Evolutionary conservation across 2,329 filamentous ascomycete genomes (phyloP).

Genomic region (Zarea fungicola): DNA sequence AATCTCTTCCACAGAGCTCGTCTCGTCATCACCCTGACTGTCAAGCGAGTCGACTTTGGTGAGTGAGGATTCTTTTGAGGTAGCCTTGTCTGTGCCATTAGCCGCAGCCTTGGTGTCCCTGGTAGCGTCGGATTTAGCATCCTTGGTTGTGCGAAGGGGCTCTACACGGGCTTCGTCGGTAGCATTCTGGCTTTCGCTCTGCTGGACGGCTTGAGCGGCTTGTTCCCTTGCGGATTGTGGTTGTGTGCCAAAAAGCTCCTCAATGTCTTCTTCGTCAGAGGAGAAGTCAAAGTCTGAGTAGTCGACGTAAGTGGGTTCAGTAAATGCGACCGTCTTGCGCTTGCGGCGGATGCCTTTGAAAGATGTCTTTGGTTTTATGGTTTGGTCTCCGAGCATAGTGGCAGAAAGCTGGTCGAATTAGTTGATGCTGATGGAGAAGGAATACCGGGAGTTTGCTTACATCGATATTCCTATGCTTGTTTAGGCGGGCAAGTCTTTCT

Average conservation of each 20-base stretch:
- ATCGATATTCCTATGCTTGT: slow-evolving; percentile 98
- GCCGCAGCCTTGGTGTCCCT: slow-evolving; percentile 4
- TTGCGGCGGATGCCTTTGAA: slow-evolving; percentile 81
- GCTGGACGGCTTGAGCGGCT: slow-evolving; percentile 22
- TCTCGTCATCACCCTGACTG: slow-evolving; percentile 21
- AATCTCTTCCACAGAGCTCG: slow-evolving; percentile 61
- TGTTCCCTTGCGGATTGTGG: slow-evolving; percentile 6
- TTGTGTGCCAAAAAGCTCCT: slow-evolving; percentile 38
- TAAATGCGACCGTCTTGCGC: slow-evolving; percentile 81
- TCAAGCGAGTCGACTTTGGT: slow-evolving; percentile 4
- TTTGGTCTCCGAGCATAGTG: slow-evolving; percentile 57
- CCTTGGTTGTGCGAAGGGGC: slow-evolving; percentile 7
- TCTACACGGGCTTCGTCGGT: slow-evolving; percentile 5
- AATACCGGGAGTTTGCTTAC: slow-evolving; percentile 45
- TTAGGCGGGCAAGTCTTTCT: slow-evolving; percentile 84
- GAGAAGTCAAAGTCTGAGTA: slow-evolving; percentile 85
- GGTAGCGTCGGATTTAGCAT: neutral
- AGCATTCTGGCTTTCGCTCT: slow-evolving; percentile 24
- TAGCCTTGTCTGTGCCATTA: neutral
- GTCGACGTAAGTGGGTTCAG: slow-evolving; percentile 80
- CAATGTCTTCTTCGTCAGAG: slow-evolving; percentile 60
- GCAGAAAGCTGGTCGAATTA: slow-evolving; percentile 47
- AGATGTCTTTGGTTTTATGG: slow-evolving; percentile 76
- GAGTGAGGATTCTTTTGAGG: neutral
- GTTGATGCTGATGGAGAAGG: neutral